Percentiles rank a stretch among this genome's conserved stretches.
Conservation (phyloP, 1,139 yeast species). For the Hyphopichia wangnamkhiaoensis region DNA sequence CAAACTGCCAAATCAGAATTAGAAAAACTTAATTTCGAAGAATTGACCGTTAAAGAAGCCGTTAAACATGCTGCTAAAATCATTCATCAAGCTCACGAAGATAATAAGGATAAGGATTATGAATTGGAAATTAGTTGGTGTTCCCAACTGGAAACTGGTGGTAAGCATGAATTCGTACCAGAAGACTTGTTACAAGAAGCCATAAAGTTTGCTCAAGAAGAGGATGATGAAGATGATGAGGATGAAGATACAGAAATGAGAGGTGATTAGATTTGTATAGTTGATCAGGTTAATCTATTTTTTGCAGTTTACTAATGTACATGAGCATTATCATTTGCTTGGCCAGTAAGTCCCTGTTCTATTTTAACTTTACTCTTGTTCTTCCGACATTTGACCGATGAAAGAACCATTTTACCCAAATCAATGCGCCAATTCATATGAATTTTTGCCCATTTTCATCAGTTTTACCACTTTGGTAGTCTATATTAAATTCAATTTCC, state of each 20-base stretch:
- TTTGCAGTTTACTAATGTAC: no score
- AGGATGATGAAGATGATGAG: constrained; percentile 73
- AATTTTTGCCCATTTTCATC: not conserved
- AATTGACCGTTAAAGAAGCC: constrained; percentile 74
- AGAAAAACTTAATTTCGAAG: constrained; percentile 80
- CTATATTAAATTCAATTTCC: not conserved
- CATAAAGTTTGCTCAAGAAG: constrained; percentile 75
- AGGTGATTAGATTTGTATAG: no score
- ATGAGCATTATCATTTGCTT: no score
- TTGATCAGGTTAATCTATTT: no score
- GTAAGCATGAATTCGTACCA: constrained; percentile 81
- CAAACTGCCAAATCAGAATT: constrained; percentile 95
- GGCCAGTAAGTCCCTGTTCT: no score
- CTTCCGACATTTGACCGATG: no score
- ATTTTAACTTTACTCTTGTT: no score
- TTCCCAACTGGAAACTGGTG: constrained; percentile 70
- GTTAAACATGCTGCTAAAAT: constrained; percentile 92
- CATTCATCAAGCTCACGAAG: constrained; percentile 93
- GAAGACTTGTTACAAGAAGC: constrained; percentile 80
- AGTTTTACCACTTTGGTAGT: not conserved
- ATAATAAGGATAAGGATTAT: constrained; percentile 94
- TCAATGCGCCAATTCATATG: no score
- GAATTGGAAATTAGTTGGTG: constrained; percentile 93
- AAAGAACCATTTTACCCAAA: no score
- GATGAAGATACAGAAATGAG: constrained; percentile 35